Conservation (phyloP, 2,329 filamentous ascomycete genomes). For the Sclerotinia nivalis region DNA sequence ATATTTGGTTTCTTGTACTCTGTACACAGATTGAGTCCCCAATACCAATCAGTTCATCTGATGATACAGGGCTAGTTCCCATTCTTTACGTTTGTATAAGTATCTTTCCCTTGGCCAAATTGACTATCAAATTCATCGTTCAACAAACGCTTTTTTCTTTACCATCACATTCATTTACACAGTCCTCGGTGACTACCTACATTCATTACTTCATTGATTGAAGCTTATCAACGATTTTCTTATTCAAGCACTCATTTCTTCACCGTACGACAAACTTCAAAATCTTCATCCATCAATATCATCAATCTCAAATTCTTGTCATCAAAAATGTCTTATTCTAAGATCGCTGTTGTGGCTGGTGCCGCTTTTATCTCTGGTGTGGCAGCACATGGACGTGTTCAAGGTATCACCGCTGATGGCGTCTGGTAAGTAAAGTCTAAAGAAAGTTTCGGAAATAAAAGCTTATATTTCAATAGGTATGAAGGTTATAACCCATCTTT, state of each 20-base stretch:
- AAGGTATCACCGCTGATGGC: conserved; percentile 14
- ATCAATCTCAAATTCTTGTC: neutral
- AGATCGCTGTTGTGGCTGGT: conserved; percentile 19
- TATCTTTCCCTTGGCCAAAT: conserved; percentile 10
- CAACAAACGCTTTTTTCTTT: conserved; percentile 19
- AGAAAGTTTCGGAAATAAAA: neutral
- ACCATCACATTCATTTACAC: conserved; percentile 23
- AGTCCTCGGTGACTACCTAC: conserved; percentile 21
- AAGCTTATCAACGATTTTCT: conserved; percentile 9
- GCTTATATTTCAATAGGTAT: conserved; percentile 14
- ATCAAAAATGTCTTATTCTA: conserved; percentile 23
- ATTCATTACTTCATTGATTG: conserved; percentile 25
- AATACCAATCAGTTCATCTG: conserved; percentile 8
- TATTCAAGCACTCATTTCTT: conserved; percentile 5
- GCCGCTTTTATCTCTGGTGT: conserved; percentile 19
- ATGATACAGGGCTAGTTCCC: neutral
- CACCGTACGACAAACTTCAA: neutral
- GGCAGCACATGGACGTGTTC: conserved; percentile 19
- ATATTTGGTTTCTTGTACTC: neutral
- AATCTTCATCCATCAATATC: neutral
- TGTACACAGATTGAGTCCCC: neutral
- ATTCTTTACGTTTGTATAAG: conserved; percentile 11
- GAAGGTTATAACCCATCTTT: conserved; percentile 20
- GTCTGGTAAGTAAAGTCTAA: conserved; percentile 15
- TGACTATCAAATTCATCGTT: neutral